phyloP scores from a whole-genome alignment of 164 flowering plant genomes.

The grape (Vitis vinifera) region DNA sequence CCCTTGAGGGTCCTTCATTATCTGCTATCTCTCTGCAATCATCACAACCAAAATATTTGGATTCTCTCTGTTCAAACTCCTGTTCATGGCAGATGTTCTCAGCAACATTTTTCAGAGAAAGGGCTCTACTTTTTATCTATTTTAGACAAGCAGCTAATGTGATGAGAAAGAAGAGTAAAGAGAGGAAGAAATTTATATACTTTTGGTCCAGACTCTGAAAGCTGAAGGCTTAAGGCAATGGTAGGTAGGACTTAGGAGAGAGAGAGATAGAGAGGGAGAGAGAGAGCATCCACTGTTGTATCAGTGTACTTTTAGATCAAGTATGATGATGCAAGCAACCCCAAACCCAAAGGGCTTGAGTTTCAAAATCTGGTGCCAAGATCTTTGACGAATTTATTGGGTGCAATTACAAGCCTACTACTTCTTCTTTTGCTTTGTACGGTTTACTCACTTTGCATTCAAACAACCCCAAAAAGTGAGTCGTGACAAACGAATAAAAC shows the following conservation, averaged over 20 bases:
- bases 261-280: not conserved
- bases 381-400: slow-evolving; percentile 38
- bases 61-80: slow-evolving; percentile 57
- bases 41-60: slow-evolving; percentile 57
- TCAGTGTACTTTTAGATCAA: slow-evolving; percentile 17
- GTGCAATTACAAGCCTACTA: slow-evolving; percentile 11
- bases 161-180: slow-evolving; percentile 35
- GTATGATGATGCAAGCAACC: slow-evolving; percentile 33
- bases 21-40: slow-evolving; percentile 44
- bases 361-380: slow-evolving; percentile 25
- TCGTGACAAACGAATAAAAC: too few species aligned
- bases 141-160: slow-evolving; percentile 15
- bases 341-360: not conserved
- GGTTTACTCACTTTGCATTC: too few species aligned
- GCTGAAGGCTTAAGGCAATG: slow-evolving; percentile 23
- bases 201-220: slow-evolving; percentile 31
- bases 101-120: slow-evolving; percentile 25
- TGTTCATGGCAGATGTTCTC: slow-evolving; percentile 47
- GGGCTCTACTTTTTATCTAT: slow-evolving; percentile 17
- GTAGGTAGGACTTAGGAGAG: not conserved
- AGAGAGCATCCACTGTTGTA: slow-evolving; percentile 1
- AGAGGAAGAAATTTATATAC: slow-evolving; percentile 22
- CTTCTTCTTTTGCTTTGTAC: not conserved
- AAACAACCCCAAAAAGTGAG: too few species aligned
- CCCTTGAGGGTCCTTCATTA: slow-evolving; percentile 17